Evolutionary conservation across 2,329 filamentous ascomycete genomes (phyloP).

Genomic region (Phialemonium atrogriseum): DNA sequence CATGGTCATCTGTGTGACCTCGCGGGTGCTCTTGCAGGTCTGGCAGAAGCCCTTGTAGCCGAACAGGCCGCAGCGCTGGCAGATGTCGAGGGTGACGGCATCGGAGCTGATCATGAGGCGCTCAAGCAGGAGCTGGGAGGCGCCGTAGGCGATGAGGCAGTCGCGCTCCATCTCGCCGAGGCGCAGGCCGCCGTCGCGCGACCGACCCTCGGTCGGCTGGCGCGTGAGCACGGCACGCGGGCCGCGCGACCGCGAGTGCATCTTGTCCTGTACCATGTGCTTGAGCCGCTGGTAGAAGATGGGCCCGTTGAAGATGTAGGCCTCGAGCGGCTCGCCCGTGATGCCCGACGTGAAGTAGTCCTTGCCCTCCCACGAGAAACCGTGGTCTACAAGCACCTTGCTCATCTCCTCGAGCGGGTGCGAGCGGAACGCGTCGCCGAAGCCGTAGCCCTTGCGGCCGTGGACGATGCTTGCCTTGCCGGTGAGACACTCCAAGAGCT

Average conservation of each 20-base stretch:
- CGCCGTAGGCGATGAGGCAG: conserved; percentile 94
- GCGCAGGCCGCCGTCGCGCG: conserved; percentile 82
- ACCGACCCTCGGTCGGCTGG: conserved; percentile 93
- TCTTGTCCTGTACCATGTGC: conserved; percentile 99
- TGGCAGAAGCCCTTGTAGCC: conserved; percentile 94
- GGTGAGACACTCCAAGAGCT: conserved; percentile 89
- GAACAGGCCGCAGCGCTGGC: conserved; percentile 89
- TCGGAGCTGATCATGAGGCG: conserved; percentile 92
- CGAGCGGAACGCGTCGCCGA: conserved; percentile 71
- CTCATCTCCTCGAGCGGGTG: conserved; percentile 84
- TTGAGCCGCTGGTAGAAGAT: conserved; percentile 99
- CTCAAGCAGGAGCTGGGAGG: conserved; percentile 84
- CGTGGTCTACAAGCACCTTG: conserved; percentile 71
- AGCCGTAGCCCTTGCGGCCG: conserved; percentile 81
- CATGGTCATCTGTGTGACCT: conserved; percentile 89
- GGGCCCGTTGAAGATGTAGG: conserved; percentile 96
- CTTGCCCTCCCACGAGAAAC: conserved; percentile 95
- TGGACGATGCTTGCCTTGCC: conserved; percentile 87
- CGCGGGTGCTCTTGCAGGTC: conserved; percentile 76
- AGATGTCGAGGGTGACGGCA: conserved; percentile 85
- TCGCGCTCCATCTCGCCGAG: conserved; percentile 98
- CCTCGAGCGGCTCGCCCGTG: conserved; percentile 86
- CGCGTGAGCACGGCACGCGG: conserved; percentile 87
- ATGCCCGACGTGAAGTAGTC: conserved; percentile 94
- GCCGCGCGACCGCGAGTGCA: conserved; percentile 90